Evolutionary conservation across 331 rosid species (phyloP).

Genomic region (Phaseolus coccineus): DNA sequence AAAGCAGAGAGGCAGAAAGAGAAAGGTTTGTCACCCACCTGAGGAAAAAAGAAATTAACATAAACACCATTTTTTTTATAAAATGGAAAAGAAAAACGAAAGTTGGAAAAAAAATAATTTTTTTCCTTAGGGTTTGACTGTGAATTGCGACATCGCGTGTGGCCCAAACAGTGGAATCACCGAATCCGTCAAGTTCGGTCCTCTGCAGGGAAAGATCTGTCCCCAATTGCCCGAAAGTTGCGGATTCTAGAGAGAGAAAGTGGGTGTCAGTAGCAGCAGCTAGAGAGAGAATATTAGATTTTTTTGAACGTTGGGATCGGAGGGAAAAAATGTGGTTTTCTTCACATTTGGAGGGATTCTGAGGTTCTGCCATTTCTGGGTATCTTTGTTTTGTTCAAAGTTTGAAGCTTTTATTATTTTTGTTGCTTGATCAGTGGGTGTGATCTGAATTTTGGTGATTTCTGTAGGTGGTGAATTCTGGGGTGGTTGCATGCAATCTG

Average conservation of each 20-base stretch:
- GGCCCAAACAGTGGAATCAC: constrained; percentile 56
- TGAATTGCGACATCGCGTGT: constrained; percentile 64
- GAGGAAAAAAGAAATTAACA: constrained; percentile 26
- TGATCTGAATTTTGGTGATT: constrained; percentile 48
- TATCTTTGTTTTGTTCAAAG: constrained; percentile 5
- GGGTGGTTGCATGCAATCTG: constrained; percentile 81
- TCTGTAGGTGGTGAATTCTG: constrained; percentile 50
- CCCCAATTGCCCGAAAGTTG: constrained; percentile 58
- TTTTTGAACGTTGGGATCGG: constrained; percentile 93
- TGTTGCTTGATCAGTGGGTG: neutral
- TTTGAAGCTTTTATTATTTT: neutral
- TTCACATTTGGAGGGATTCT: constrained; percentile 56
- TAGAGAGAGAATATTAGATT: constrained; percentile 45
- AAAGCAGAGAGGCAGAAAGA: neutral
- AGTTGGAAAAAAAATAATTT: neutral
- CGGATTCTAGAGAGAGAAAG: constrained; percentile 67
- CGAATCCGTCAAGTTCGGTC: constrained; percentile 78
- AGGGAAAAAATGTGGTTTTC: constrained; percentile 59
- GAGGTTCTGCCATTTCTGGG: constrained; percentile 40
- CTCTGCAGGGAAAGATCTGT: constrained; percentile 64
- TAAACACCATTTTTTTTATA: constrained; percentile 16
- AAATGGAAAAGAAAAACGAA: constrained; percentile 1
- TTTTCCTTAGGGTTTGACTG: constrained; percentile 70
- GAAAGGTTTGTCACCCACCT: constrained; percentile 30
- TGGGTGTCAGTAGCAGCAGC: constrained; percentile 46